These are phyloP conservation scores for Ogataea saltuana DNA, from an alignment of 805 yeast species.

Conservation along the genomic window DNA sequence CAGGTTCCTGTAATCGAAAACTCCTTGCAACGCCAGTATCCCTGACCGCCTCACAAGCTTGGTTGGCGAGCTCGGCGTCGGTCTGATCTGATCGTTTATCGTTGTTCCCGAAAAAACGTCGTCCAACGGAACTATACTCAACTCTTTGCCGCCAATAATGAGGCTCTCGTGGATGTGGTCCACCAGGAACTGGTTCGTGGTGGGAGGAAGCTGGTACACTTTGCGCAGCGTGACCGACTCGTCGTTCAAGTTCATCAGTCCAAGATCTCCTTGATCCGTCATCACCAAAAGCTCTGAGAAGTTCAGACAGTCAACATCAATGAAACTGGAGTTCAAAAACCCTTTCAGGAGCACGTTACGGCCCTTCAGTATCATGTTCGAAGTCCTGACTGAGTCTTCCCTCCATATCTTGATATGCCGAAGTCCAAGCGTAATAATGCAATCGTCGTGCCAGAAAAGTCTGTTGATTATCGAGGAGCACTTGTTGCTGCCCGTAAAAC, in stretches of 20 bases:
- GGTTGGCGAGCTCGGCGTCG: constrained; percentile 31
- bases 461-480: constrained; percentile 62
- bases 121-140: constrained; percentile 20
- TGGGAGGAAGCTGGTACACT: constrained; percentile 20
- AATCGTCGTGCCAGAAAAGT: constrained; percentile 54
- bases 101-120: constrained; percentile 12
- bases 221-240: constrained; percentile 25
- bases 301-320: constrained; percentile 39
- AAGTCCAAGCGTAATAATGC: constrained; percentile 56
- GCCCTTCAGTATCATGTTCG: constrained; percentile 45
- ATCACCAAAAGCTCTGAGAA: constrained; percentile 40
- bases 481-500: constrained; percentile 53
- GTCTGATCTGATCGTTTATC: constrained; percentile 17
- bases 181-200: constrained; percentile 26
- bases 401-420: constrained; percentile 67
- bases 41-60: constrained; percentile 33
- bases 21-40: constrained; percentile 34
- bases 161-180: constrained; percentile 22
- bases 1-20: constrained; percentile 28
- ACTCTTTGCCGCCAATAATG: constrained; percentile 20
- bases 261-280: constrained; percentile 37
- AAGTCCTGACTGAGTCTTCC: constrained; percentile 19
- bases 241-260: constrained; percentile 32
- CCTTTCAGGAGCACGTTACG: constrained; percentile 58
- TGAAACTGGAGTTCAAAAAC: constrained; percentile 50